Base-by-base conservation (phyloP, 2,329 filamentous ascomycete genomes). In the Boeremia exigua region DNA sequence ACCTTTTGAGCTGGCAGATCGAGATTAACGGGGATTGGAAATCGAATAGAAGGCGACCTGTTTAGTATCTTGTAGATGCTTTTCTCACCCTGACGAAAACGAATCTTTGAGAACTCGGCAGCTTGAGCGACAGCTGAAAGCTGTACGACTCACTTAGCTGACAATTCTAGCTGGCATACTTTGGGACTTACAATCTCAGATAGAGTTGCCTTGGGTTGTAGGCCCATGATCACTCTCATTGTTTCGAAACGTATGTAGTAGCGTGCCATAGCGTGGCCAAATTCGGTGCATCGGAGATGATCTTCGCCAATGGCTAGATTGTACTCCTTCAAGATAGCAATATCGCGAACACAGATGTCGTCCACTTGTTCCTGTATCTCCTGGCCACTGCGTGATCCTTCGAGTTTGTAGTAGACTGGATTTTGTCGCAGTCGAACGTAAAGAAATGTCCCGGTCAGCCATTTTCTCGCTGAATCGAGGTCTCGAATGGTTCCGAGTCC, bases 241-340 rank as follows among this genome's bases (percentile, higher is more conserved):
- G 91, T 95, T 33, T 88, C 83, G 63, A 93, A 93, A 19, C 85
- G 85, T 3, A 95, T 79, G 77, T 91, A 94, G 71, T 94, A 96
- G 43, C 86, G 84, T 38, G 91, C 89, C 91, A 96, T 96, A 4
- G 88, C 88, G 52, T 88, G 82, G 1, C 91, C 91, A 67, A 89
- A 91, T 44, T 88, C 85, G 0, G 90, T 94, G 39, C 85, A 86
- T 25, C 76, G 79, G 43, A 94, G 81, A 4, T 75, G 75, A 0
- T 79, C 70, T 10, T 69, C 59, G 6, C 67, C 73, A 17, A 79
- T 80, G 11, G 92, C 79, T 6, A 95, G 78, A 0, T 81, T 77
- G 33, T 79, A 73, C 25, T 88, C 81, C 54, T 86, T 81, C 1
- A 96, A 79, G n/a, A 86, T 78, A 10, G 79, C 80, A 36, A 95